These are phyloP conservation scores for Cinnamomum chago DNA, from an alignment of 164 flowering plant species.

Conservation along the genomic window DNA sequence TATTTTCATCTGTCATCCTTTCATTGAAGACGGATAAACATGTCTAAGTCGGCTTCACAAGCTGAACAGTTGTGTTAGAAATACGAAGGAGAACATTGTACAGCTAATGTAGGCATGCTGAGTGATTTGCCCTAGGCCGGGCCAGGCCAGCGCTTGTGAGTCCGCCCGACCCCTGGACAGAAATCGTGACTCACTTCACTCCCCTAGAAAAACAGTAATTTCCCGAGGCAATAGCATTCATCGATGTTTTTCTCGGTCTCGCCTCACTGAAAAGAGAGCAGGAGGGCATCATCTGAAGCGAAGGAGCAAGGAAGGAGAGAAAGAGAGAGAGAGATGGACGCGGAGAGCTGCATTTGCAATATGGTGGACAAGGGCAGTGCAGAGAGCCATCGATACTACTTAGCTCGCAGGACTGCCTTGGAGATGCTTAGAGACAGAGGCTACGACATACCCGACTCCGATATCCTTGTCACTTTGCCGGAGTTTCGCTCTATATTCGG, in stretches of 20 bases:
- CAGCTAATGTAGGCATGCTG: too few species aligned
- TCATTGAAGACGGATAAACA: too few species aligned
- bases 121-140: too few species aligned
- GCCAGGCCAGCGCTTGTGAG: too few species aligned
- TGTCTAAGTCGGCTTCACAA: too few species aligned
- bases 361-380: conserved; percentile 53
- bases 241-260: background rate
- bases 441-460: conserved; percentile 47
- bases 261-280: background rate
- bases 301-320: background rate
- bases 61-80: too few species aligned
- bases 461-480: conserved; percentile 48
- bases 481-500: conserved; percentile 55
- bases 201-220: too few species aligned
- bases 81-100: too few species aligned
- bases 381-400: conserved; percentile 70
- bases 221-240: too few species aligned
- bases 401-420: conserved; percentile 58
- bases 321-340: conserved; percentile 9
- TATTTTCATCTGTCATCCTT: too few species aligned
- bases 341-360: conserved; percentile 38
- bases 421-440: conserved; percentile 90
- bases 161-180: too few species aligned
- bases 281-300: background rate
- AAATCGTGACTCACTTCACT: too few species aligned